Percentiles rank a stretch among this genome's conserved stretches.
Conservation (phyloP, 352 stramenopile genomes). For the Phytophthora agathidicida region DNA sequence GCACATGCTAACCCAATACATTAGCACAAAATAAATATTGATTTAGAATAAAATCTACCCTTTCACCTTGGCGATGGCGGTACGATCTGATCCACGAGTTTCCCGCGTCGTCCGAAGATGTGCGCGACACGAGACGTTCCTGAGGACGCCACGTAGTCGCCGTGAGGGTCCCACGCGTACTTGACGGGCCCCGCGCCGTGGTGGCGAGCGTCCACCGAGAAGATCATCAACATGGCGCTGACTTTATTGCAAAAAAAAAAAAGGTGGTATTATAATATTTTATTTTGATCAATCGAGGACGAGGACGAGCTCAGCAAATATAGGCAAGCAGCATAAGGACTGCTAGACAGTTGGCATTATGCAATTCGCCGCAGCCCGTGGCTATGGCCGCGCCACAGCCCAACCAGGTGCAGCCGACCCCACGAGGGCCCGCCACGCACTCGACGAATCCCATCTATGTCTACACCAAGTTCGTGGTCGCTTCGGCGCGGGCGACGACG, state of each 20-base stretch:
- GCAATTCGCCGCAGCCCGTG: neutral
- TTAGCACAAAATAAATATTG: conserved; percentile 6
- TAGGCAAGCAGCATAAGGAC: conserved; percentile 9
- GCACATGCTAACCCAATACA: conserved; percentile 39
- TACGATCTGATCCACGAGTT: conserved; percentile 83
- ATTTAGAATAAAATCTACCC: conserved; percentile 8
- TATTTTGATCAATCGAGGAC: conserved; percentile 26
- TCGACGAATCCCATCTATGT: conserved; percentile 54
- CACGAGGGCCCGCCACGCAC: conserved; percentile 20
- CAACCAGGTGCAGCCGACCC: conserved; percentile 13
- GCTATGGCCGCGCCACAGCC: conserved; percentile 10
- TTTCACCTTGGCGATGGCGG: conserved; percentile 69
- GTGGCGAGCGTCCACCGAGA: conserved; percentile 80
- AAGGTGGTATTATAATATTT: too few species aligned
- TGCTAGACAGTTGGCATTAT: conserved; percentile 12
- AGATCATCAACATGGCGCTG: conserved; percentile 74
- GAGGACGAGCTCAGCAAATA: conserved; percentile 15
- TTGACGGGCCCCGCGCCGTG: conserved; percentile 75
- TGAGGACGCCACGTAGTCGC: conserved; percentile 79
- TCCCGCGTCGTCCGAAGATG: conserved; percentile 72
- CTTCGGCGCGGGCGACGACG: conserved; percentile 50
- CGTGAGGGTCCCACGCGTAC: conserved; percentile 82
- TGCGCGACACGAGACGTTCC: conserved; percentile 77
- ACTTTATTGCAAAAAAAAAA: conserved; percentile 12
- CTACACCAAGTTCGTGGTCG: conserved; percentile 50